Base-by-base conservation (phyloP, 352 stramenopile species). In the Phytopythium chamaehyphon region DNA sequence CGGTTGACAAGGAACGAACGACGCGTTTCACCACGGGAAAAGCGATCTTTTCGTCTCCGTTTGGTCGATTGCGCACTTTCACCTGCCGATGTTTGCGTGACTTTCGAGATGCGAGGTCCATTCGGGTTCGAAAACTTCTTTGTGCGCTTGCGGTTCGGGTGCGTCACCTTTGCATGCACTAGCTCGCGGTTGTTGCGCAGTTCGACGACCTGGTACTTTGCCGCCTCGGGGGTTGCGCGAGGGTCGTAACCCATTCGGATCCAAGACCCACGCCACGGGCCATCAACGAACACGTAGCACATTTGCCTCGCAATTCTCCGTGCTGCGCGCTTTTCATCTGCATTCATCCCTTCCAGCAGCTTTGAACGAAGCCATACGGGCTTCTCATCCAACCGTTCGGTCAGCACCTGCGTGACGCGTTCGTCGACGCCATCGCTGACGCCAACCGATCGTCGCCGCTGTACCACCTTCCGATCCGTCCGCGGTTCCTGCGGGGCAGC, bases 221-320 rank as follows among this genome's bases (percentile, higher is more conserved):
- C 79, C 8, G 76, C 69, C 22, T 77, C 68, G 7, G 57, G 62
- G 0, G 58, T 60, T 37, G 51, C 59, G 24, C 83, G 65, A 6
- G 83, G 83, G 42, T 93, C 83, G 53, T 89, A 90, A 11, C 83
- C 83, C 72, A 91, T 88, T 22, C 81, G 80, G 18, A 93, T 84
- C 79, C 79, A 93, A 44, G 76, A 90, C 0, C 80, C 77, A 47
- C 83, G 74, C 83, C 83, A 93, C 16, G 83, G 83, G 3, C 83
- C 83, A 49, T 90, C 82, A 6, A 90, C 73, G 61, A 91, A 90
- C 31, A 93, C 82, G 48, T 93, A 93, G 65, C 83, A 93, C 47
- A 93, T 57, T 44, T 83, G 81, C 6, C 77, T 70, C 26, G 90
- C 51, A 3, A 93, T 59, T 0, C 79, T 71, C 14, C 77, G 52